phyloP scores from a whole-genome alignment of 2,329 filamentous ascomycete genomes.

The Penicillium sp. region DNA sequence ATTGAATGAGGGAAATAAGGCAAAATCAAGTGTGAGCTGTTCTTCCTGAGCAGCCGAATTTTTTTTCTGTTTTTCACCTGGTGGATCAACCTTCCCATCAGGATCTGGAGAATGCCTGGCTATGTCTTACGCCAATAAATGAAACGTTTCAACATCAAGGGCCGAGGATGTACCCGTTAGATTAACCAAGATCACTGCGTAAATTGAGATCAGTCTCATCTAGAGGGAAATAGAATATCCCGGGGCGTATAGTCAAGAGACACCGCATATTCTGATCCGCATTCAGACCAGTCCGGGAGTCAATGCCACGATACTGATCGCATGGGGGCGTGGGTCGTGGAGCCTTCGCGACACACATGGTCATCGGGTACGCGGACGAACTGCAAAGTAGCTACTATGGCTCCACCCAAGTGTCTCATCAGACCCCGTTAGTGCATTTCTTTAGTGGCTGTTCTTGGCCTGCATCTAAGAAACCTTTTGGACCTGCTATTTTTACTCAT shows the following conservation, averaged over 20 bases:
- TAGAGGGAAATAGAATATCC: not conserved
- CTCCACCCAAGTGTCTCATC: conserved; percentile 18
- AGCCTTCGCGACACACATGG: conserved; percentile 15
- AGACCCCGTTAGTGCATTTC: conserved; percentile 7
- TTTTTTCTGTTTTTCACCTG: conserved; percentile 1
- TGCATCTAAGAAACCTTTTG: conserved; percentile 7
- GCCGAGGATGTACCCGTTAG: not conserved
- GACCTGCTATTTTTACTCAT: conserved; percentile 18
- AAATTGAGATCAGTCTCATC: not conserved
- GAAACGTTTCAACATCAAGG: not conserved
- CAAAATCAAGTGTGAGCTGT: not conserved
- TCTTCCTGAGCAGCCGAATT: conserved; percentile 1
- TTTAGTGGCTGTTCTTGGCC: conserved; percentile 7
- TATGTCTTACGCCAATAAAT: conserved; percentile 3
- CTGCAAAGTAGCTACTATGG: conserved; percentile 2
- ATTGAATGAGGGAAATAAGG: not conserved
- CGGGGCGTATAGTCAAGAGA: not conserved
- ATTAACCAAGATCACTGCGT: no score
- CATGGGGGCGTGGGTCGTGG: conserved; percentile 10
- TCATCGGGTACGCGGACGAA: conserved; percentile 2
- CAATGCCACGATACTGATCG: conserved; percentile 13
- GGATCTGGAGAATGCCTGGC: conserved; percentile 3
- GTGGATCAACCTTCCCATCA: conserved; percentile 7
- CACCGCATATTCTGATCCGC: not conserved
- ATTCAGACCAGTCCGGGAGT: not conserved